These are phyloP conservation scores for Tirmania nivea DNA, from an alignment of 495 filamentous ascomycete species.

Conservation along the genomic window DNA sequence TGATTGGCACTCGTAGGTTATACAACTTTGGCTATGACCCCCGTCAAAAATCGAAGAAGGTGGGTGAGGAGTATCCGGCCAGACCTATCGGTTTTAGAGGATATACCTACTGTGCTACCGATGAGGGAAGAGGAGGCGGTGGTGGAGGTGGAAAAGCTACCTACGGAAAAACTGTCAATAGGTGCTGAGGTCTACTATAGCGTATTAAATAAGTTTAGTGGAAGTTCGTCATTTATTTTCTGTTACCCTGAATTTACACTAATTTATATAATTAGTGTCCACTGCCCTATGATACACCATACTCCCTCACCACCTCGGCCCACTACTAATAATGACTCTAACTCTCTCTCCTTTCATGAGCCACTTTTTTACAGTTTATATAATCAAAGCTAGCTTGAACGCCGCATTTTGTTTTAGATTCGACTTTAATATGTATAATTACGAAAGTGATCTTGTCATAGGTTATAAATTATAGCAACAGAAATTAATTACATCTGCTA, in stretches of 20 bases:
- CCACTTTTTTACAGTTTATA: conserved; percentile 70
- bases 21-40: conserved; percentile 88
- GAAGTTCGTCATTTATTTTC: conserved; percentile 23
- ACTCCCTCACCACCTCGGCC: conserved; percentile 58
- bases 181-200: conserved; percentile 95
- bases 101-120: conserved; percentile 9
- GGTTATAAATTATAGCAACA: conserved; percentile 69
- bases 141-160: conserved; percentile 23
- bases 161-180: conserved; percentile 47
- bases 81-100: not conserved
- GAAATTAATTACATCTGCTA: too few relatives aligned
- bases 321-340: conserved; percentile 79
- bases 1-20: conserved; percentile 68
- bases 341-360: conserved; percentile 87
- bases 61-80: not conserved
- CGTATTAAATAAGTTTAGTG: conserved; percentile 70
- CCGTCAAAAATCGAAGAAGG: conserved; percentile 16
- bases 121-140: conserved; percentile 8
- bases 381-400: conserved; percentile 58
- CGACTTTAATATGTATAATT: conserved; percentile 95
- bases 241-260: not conserved
- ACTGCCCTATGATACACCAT: conserved; percentile 76
- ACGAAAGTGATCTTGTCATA: conserved; percentile 79
- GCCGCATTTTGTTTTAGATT: conserved; percentile 72
- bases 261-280: conserved; percentile 23